phyloP scores from a whole-genome alignment of 176 grass and related monocot species.

The Musa troglodytarum region DNA sequence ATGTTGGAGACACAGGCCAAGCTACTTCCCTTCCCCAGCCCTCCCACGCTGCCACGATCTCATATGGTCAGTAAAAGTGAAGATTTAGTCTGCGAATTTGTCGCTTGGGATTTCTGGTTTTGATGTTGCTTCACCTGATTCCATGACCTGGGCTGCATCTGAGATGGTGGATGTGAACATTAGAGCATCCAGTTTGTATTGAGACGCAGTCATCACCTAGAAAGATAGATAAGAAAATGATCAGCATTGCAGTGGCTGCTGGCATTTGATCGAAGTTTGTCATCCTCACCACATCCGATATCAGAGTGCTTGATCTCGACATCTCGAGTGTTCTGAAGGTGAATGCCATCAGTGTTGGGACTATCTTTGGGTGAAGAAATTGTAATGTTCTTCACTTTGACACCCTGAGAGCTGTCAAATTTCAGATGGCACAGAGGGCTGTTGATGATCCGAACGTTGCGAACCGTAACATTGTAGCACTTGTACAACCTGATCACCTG shows the following conservation, averaged over 20 bases:
- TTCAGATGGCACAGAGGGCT: conserved; percentile 72
- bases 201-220: conserved; percentile 74
- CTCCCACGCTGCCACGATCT: conserved; percentile 40
- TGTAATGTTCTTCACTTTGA: conserved; percentile 59
- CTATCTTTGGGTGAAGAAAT: conserved; percentile 43
- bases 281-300: conserved; percentile 52
- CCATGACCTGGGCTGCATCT: conserved; percentile 64
- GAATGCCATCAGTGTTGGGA: conserved; percentile 69
- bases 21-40: conserved; percentile 51
- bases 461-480: conserved; percentile 43
- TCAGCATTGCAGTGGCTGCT: too few relatives aligned
- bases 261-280: neutral
- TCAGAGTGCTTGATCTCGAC: conserved; percentile 52
- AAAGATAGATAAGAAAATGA: neutral
- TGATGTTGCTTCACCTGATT: conserved; percentile 39
- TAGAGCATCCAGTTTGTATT: conserved; percentile 67
- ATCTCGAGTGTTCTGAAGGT: conserved; percentile 60
- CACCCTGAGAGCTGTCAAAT: conserved; percentile 55
- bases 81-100: neutral
- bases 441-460: conserved; percentile 39
- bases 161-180: conserved; percentile 54
- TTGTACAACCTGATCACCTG: conserved; percentile 61
- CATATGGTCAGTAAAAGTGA: neutral
- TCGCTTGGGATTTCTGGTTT: neutral
- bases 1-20: conserved; percentile 68